A percentile compares a stretch with the other conserved stretches of the same genome.
Conservation (phyloP, 108 stramenopile species). For the Cyclostephanos tholiformis region DNA sequence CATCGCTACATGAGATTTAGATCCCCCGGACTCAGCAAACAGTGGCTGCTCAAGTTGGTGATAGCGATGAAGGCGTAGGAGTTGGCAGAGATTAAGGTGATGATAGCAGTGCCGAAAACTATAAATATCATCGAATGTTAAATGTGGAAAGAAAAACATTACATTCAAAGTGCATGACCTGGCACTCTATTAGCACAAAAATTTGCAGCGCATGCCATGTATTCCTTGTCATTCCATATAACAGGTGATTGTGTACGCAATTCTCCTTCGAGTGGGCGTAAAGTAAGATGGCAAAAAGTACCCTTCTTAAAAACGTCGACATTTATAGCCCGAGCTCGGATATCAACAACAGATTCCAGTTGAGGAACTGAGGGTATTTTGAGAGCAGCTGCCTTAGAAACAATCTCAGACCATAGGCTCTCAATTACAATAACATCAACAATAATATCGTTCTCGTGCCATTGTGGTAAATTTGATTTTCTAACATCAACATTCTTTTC, state of each 20-base stretch:
- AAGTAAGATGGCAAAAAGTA: conserved; percentile 62
- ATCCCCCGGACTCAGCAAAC: no score
- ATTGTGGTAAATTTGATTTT: conserved; percentile 16
- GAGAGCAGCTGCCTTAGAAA: conserved; percentile 21
- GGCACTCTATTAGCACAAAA: conserved; percentile 56
- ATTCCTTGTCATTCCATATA: conserved; percentile 53
- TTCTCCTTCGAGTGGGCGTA: conserved; percentile 55
- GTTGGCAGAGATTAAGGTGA: no score
- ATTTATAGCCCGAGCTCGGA: conserved; percentile 24
- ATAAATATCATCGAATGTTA: no score
- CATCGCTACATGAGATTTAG: no score
- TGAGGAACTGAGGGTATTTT: conserved; percentile 19
- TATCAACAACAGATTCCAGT: conserved; percentile 44
- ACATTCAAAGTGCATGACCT: background rate
- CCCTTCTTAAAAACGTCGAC: background rate
- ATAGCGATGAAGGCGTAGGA: no score
- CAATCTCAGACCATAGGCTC: conserved; percentile 49
- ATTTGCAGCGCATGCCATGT: conserved; percentile 78
- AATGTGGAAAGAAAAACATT: no score
- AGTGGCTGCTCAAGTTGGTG: no score
- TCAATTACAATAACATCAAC: conserved; percentile 48
- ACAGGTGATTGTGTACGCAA: conserved; percentile 45
- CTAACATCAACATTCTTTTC: conserved; percentile 36
- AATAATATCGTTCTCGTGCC: conserved; percentile 34
- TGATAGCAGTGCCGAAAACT: no score